Percentiles rank a stretch among this genome's conserved stretches.
phyloP scores from a whole-genome alignment of 2,329 filamentous ascomycete genomes.

The Arthrobotrys sphaeroides region DNA sequence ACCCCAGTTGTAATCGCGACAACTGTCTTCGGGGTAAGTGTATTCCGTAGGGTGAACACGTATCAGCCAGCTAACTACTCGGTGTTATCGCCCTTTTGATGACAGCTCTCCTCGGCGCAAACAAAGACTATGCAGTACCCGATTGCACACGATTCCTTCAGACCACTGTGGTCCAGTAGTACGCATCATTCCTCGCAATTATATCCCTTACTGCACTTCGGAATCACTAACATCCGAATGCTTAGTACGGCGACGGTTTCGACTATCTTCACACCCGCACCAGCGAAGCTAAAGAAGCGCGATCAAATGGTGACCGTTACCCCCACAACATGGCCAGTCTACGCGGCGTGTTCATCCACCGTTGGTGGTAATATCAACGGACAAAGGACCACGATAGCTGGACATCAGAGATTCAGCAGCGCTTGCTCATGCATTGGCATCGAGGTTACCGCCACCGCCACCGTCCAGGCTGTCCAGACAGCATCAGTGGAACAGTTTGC shows the following conservation, averaged over 20 bases:
- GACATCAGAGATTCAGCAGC: constrained; percentile 12
- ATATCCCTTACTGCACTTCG: background rate
- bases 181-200: background rate
- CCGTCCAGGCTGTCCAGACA: constrained; percentile 15
- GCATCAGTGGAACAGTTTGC: background rate
- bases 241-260: background rate
- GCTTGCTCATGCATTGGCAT: constrained; percentile 12
- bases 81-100: background rate
- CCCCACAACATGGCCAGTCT: background rate
- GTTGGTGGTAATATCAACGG: background rate
- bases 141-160: constrained; percentile 1
- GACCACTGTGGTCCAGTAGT: background rate
- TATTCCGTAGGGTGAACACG: background rate
- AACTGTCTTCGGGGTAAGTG: constrained; percentile 2
- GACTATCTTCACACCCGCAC: background rate
- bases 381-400: background rate
- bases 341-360: constrained; percentile 13
- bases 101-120: background rate
- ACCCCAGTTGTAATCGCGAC: background rate
- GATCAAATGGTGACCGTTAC: background rate
- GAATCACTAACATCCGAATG: background rate
- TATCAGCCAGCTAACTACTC: background rate
- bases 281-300: background rate
- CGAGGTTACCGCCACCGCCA: background rate
- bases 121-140: background rate